Evolutionary conservation across 768 basidiomycete species (phyloP), one percentile per base, ranked within the genome.

Genomic region (Rhizopogon sp.): DNA sequence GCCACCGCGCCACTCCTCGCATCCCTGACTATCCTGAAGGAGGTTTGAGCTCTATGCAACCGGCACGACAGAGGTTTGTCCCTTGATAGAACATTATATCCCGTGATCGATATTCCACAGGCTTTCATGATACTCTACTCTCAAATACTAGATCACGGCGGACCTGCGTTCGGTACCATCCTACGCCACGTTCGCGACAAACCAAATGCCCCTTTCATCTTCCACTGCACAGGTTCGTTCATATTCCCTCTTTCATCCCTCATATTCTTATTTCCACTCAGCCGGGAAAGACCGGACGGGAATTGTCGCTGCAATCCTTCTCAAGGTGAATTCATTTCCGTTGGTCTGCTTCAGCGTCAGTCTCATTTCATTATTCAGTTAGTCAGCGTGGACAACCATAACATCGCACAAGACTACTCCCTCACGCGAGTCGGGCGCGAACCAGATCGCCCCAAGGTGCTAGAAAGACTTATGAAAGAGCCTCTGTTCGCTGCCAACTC

Each of bases 271-370:
- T 29, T 25, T 9, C 37, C 7, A 20, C 39, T 13, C 28, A 80
- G 90, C 88, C 28, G 90, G 90, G 3, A 93, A 92, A 67, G 90
- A 93, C 70, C 74, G 90, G 61, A 92, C 90, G 2, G 90, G 89
- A 14, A 72, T 92, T 22, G 69, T 87, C 39, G 87, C 88, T 13
- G 89, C 89, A 6, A 75, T 92, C 31, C 62, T 91, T 11, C 72
- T 92, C 25, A 83, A 84, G 69, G 89, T 90, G 64, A 25, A 31
- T 69, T 41, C 35, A 22, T 37, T 6, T 11, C 9, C 5, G n/a
- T 45, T 43, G 1, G 9, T 16, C 11, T 39, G 8, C 11, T 7
- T 39, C 17, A 8, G 29, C 20, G 43, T 25, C 11, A 13, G 3
- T 16, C 17, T 17, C 37, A 16, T 28, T 33, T 11, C 59, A 55